A percentile compares a stretch with the other conserved stretches of the same genome.
phyloP scores from a whole-genome alignment of 2,329 filamentous ascomycete genomes.

The Aureobasidium mangrovei region DNA sequence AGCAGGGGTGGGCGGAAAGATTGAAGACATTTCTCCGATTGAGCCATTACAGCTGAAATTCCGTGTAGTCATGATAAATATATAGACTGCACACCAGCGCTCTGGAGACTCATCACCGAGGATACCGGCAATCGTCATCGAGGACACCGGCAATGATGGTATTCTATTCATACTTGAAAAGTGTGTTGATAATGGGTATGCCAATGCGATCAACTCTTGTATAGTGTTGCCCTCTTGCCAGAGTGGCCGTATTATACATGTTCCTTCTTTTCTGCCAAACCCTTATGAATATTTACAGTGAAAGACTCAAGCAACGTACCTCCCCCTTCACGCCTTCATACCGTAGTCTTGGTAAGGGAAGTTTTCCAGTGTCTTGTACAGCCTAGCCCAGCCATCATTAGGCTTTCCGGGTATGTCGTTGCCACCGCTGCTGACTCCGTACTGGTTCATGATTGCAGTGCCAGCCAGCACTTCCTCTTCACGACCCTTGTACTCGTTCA shows the following conservation, averaged over 20 bases:
- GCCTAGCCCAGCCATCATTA: constrained; percentile 51
- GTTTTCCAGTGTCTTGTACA: constrained; percentile 45
- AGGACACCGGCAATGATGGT: too few relatives aligned
- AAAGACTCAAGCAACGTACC: neutral
- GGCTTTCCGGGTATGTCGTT: constrained; percentile 42
- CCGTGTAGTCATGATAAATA: constrained; percentile 18
- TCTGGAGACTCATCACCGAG: too few relatives aligned
- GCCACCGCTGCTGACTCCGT: constrained; percentile 31
- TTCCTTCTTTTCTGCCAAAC: too few relatives aligned
- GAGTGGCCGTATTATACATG: too few relatives aligned
- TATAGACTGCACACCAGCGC: neutral
- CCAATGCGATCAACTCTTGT: too few relatives aligned
- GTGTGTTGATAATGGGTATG: too few relatives aligned
- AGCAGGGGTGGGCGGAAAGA: constrained; percentile 18
- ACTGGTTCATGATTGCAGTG: constrained; percentile 54
- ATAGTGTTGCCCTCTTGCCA: too few relatives aligned
- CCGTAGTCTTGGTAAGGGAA: constrained; percentile 55
- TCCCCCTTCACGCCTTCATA: constrained; percentile 32
- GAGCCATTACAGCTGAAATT: constrained; percentile 29
- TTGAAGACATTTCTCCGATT: constrained; percentile 21
- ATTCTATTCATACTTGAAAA: too few relatives aligned
- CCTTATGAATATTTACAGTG: neutral
- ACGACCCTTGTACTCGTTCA: constrained; percentile 64
- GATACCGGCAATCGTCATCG: too few relatives aligned
- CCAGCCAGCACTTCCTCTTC: constrained; percentile 81